A percentile compares a stretch with the other conserved stretches of the same genome.
phyloP scores from a whole-genome alignment of 768 basidiomycete genomes.

The Coprinopsis sp. region DNA sequence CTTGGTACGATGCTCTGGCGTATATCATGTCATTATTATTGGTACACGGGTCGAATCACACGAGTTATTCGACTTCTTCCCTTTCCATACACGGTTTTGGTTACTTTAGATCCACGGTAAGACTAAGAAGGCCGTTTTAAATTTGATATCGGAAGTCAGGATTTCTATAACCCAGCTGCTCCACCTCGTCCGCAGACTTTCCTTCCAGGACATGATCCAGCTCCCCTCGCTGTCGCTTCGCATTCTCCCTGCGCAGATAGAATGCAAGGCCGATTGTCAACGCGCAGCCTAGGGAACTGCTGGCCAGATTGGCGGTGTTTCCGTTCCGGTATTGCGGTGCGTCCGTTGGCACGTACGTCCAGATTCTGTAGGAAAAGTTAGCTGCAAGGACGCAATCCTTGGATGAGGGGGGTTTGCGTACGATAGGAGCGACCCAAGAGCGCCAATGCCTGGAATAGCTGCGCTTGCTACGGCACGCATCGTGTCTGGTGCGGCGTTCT shows the following conservation, averaged over 20 bases:
- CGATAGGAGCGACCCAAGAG: constrained; percentile 37
- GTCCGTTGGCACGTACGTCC: constrained; percentile 45
- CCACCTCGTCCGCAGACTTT: constrained; percentile 32
- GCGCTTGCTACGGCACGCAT: constrained; percentile 35
- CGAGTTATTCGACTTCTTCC: too few species aligned
- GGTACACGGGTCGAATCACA: too few species aligned
- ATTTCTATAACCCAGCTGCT: constrained; percentile 40
- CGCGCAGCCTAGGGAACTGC: constrained; percentile 20
- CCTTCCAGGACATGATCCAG: constrained; percentile 37
- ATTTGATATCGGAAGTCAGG: constrained; percentile 41
- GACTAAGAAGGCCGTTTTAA: constrained; percentile 12
- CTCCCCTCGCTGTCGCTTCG: constrained; percentile 36
- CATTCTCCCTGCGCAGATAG: constrained; percentile 41
- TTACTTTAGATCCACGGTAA: too few species aligned
- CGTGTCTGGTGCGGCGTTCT: constrained; percentile 40
- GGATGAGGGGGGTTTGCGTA: constrained; percentile 14
- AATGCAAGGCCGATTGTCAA: constrained; percentile 25
- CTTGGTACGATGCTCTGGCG: too few species aligned
- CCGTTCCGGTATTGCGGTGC: constrained; percentile 43
- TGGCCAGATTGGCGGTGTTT: constrained; percentile 40
- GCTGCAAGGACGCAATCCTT: not conserved
- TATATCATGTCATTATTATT: too few species aligned
- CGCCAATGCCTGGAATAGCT: constrained; percentile 35
- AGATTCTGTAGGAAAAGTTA: constrained; percentile 26
- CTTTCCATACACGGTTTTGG: too few species aligned